Evolutionary conservation across 768 basidiomycete species (phyloP), one percentile per base, ranked within the genome.

Genomic region (Amanita brunnescens): DNA sequence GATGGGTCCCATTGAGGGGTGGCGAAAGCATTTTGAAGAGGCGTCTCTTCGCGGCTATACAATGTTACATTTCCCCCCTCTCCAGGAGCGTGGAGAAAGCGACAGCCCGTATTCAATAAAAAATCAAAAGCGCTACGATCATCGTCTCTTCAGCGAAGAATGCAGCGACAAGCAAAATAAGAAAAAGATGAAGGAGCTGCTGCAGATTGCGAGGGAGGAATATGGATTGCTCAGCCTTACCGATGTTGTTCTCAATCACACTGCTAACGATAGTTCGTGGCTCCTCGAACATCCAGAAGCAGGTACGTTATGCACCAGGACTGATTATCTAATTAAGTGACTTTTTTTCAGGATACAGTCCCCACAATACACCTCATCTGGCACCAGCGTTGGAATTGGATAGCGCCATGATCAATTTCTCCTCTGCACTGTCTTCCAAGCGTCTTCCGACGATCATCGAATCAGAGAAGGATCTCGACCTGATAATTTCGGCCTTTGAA

Each of bases 181-280:
- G 51, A 67, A 70, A 21, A 70, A 77, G 58, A 70, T 95, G 20
- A 76, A 83, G 55, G 71, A 80, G n/a, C 70, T 81, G 18, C 69
- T 96, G 24, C 75, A 72, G 56, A 61, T 80, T 12, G 91, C 92
- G 6, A 80, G 77, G 61, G 83, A 94, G 34, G 83, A 94, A 64
- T 94, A 85, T 55, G 95, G 95, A 2, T 70, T 99, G 39, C 73
- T 96, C 52, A 88, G 84, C 58, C 64, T 98, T 60, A 98, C 91
- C 1, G 96, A 99, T 63, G 88, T 99, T 47, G 96, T 99, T 4
- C 78, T 97, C 51, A 99, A 99, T 64, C 96, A 99, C 62, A 98
- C 96, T 12, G 91, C 96, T 6, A 88, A 91, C 62, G 91, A 98
- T 62, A 92, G 85, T 56, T 74, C 82, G 14, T 99, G 94, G 94